These are phyloP conservation scores for Lichtheimia ornata DNA, from an alignment of 371 early-diverging fungal species.

Conservation along the genomic window DNA sequence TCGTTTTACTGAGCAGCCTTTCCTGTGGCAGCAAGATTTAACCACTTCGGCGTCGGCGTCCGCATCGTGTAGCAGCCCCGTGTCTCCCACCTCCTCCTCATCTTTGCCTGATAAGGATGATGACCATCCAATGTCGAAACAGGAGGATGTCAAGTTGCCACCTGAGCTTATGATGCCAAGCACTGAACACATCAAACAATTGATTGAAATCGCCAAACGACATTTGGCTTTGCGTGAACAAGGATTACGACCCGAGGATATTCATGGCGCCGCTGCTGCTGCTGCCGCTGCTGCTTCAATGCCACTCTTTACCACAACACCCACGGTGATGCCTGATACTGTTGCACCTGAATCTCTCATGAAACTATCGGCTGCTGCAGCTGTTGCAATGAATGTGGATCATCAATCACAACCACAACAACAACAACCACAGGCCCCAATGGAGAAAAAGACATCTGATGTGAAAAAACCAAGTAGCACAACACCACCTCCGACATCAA, in stretches of 20 bases:
- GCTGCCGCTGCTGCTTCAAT: not conserved
- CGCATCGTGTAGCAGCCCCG: not conserved
- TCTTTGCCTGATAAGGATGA: not conserved
- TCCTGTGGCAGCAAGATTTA: slow-evolving; percentile 17
- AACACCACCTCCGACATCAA: slow-evolving; percentile 4
- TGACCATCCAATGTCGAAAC: too few species aligned
- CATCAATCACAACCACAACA: not conserved
- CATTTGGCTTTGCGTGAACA: slow-evolving; percentile 26
- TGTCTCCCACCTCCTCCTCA: not conserved
- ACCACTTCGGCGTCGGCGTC: not conserved
- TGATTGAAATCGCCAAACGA: slow-evolving; percentile 46
- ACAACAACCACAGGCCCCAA: not conserved
- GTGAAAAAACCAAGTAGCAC: not conserved
- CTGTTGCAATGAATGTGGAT: not conserved
- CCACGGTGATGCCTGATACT: slow-evolving; percentile 19
- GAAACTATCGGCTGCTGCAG: slow-evolving; percentile 5
- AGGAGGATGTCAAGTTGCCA: slow-evolving; percentile 2
- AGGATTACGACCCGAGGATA: not conserved
- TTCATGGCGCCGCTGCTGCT: not conserved
- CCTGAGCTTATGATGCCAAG: slow-evolving; percentile 26
- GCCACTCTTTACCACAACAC: not conserved
- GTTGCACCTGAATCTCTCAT: slow-evolving; percentile 25
- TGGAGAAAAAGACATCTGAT: not conserved
- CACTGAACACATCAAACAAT: slow-evolving; percentile 45
- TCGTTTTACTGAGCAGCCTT: slow-evolving; percentile 3